Percentiles rank a stretch among this genome's conserved stretches.
phyloP scores from a whole-genome alignment of 176 grass and related monocot genomes.

The Calamus simplicifolius region DNA sequence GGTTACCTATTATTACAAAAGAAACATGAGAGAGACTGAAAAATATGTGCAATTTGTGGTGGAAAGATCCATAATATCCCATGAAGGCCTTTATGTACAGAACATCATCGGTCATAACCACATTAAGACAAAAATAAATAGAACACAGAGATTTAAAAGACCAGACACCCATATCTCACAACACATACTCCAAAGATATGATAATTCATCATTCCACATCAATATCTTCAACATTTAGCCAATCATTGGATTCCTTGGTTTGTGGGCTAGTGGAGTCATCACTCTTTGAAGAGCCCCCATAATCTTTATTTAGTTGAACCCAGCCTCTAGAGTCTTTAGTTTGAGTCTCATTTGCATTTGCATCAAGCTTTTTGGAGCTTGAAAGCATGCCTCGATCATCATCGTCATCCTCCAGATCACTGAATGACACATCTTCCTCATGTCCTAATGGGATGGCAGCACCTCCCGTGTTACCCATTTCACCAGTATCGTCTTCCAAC shows the following conservation, averaged over 20 bases:
- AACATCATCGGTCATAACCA: too few species aligned
- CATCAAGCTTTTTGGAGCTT: neutral
- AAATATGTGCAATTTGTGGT: too few species aligned
- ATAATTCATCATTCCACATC: constrained; percentile 9
- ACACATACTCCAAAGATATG: too few species aligned
- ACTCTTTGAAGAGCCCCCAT: constrained; percentile 7
- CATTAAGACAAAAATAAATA: too few species aligned
- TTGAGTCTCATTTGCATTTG: constrained; percentile 18
- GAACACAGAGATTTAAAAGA: too few species aligned
- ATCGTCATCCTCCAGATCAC: constrained; percentile 48
- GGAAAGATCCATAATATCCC: too few species aligned
- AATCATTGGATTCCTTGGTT: constrained; percentile 27
- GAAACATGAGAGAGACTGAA: too few species aligned
- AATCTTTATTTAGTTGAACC: constrained; percentile 33
- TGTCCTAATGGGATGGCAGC: constrained; percentile 24
- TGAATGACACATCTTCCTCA: constrained; percentile 71
- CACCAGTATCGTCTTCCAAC: constrained; percentile 31
- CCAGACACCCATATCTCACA: too few species aligned
- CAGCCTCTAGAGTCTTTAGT: constrained; percentile 14
- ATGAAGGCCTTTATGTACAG: too few species aligned
- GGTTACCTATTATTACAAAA: too few species aligned
- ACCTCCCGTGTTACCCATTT: constrained; percentile 1
- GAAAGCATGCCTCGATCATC: constrained; percentile 11
- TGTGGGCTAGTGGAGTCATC: constrained; percentile 15
- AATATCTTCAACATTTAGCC: constrained; percentile 20